Conservation (phyloP, 148 eudicot genomes). For the Mesembryanthemum crystallinum region DNA sequence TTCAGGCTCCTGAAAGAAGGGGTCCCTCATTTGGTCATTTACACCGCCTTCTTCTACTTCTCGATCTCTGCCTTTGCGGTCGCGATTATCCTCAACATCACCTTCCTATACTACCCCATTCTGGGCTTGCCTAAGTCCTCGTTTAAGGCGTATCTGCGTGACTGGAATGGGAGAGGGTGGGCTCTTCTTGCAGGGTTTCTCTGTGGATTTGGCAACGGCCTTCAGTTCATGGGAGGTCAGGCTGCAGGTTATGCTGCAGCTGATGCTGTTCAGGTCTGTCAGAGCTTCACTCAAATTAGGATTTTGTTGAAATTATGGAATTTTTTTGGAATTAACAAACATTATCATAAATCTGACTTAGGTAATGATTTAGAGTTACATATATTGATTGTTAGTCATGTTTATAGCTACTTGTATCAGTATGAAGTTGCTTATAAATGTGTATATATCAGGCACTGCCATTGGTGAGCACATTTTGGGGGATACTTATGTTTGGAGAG, state of each 20-base stretch:
- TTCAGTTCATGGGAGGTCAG: constrained; percentile 87
- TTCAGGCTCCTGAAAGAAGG: constrained; percentile 57
- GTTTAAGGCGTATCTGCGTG: constrained; percentile 50
- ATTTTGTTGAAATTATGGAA: no score
- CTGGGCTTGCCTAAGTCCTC: constrained; percentile 63
- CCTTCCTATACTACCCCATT: constrained; percentile 58
- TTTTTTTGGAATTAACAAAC: no score
- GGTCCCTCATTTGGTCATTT: constrained; percentile 75
- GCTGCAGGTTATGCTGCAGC: constrained; percentile 94
- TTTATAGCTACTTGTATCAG: neutral
- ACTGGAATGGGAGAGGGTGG: constrained; percentile 72
- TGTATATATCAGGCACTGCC: constrained; percentile 53
- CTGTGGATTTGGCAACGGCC: constrained; percentile 78
- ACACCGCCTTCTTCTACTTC: constrained; percentile 87
- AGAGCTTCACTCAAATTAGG: neutral
- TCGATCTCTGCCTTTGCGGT: constrained; percentile 54
- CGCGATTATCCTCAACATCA: constrained; percentile 49
- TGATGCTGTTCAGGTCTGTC: constrained; percentile 69
- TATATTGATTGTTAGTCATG: neutral
- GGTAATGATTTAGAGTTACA: neutral
- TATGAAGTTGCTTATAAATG: neutral
- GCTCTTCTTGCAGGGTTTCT: constrained; percentile 63
- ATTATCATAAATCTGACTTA: neutral
- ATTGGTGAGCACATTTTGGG: constrained; percentile 74
- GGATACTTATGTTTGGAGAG: constrained; percentile 60